phyloP scores from a whole-genome alignment of 2,329 filamentous ascomycete genomes.

The Apiospora pterosperma region DNA sequence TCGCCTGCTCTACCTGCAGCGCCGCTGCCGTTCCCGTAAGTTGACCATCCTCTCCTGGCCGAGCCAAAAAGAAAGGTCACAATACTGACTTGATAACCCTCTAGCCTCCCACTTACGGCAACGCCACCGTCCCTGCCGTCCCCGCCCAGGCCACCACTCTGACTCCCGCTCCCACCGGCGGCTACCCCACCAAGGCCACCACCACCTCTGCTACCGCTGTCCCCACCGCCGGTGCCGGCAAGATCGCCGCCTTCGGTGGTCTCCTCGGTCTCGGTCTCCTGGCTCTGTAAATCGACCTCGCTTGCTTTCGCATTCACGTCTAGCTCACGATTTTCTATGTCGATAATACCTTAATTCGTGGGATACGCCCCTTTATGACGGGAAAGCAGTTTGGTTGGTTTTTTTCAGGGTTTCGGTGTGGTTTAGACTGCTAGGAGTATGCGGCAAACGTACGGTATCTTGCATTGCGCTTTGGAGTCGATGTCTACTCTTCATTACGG shows the following conservation, averaged over 20 bases:
- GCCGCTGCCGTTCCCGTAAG: conserved; percentile 5
- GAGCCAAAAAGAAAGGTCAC: not conserved
- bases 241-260: conserved; percentile 59
- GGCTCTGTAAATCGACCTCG: conserved; percentile 49
- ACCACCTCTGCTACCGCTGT: conserved; percentile 53
- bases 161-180: conserved; percentile 12
- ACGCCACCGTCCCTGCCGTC: not conserved
- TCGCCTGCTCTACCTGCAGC: conserved; percentile 18
- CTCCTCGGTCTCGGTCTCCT: conserved; percentile 22
- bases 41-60: too few species aligned
- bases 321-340: conserved; percentile 38
- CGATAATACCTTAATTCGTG: conserved; percentile 37
- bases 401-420: conserved; percentile 19
- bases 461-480: conserved; percentile 34
- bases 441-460: conserved; percentile 23
- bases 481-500: conserved; percentile 16
- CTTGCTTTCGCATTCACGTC: conserved; percentile 26
- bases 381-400: conserved; percentile 29
- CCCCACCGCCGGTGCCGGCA: conserved; percentile 54
- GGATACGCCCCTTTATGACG: conserved; percentile 36
- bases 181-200: conserved; percentile 22
- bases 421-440: conserved; percentile 25
- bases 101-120: not conserved
- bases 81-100: not conserved
- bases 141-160: conserved; percentile 7